phyloP scores from a whole-genome alignment of 2,329 filamentous ascomycete species.

The Emericellopsis atlantica region DNA sequence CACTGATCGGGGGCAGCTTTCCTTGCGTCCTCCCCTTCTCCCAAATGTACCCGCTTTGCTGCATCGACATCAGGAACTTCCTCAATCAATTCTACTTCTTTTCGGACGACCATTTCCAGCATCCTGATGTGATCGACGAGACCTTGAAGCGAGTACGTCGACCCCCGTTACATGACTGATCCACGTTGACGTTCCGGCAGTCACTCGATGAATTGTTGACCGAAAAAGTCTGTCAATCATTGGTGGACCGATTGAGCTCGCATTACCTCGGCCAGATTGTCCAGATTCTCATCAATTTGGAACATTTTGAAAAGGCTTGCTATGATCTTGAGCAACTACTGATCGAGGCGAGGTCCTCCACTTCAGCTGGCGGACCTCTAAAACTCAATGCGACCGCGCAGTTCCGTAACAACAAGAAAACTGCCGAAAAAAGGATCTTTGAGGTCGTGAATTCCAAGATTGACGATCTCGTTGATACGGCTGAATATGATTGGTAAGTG shows the following conservation, averaged over 20 bases:
- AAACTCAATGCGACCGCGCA: constrained; percentile 71
- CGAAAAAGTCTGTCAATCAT: constrained; percentile 78
- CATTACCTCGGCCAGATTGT: constrained; percentile 97
- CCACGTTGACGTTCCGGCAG: constrained; percentile 23
- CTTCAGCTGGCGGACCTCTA: constrained; percentile 68
- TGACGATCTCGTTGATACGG: constrained; percentile 90
- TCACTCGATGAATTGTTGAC: constrained; percentile 92
- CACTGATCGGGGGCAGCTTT: constrained; percentile 41
- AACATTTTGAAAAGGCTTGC: constrained; percentile 92
- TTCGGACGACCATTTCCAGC: constrained; percentile 88
- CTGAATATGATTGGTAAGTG: constrained; percentile 82
- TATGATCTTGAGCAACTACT: constrained; percentile 78
- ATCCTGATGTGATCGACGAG: constrained; percentile 80
- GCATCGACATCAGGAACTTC: constrained; percentile 96
- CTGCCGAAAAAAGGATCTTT: constrained; percentile 93
- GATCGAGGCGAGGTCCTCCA: constrained; percentile 71
- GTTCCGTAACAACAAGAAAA: constrained; percentile 86
- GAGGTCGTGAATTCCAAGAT: constrained; percentile 98
- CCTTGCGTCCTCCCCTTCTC: constrained; percentile 95
- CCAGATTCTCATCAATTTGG: constrained; percentile 93
- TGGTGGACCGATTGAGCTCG: constrained; percentile 78
- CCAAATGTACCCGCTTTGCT: constrained; percentile 97
- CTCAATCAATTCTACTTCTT: constrained; percentile 98
- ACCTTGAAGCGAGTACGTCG: constrained; percentile 60
- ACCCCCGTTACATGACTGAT: constrained; percentile 1